Evolutionary conservation across 1,139 yeast genomes (phyloP).

Genomic region (Kodamaea plutei): DNA sequence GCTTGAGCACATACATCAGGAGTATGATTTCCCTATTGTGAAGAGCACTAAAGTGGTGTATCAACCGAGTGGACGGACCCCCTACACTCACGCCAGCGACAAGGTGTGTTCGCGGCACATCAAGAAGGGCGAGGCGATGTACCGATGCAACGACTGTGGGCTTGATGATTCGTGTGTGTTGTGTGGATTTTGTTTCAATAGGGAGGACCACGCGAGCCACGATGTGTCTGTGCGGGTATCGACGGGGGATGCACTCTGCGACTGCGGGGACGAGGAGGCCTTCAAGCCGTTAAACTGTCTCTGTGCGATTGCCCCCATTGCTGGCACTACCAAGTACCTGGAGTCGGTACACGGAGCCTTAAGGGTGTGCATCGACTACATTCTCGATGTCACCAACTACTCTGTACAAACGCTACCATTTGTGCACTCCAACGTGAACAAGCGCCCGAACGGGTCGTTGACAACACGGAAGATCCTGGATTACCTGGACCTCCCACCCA

Average conservation of each 20-base stretch:
- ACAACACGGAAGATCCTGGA: constrained; percentile 26
- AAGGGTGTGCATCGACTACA: constrained; percentile 40
- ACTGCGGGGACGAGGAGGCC: constrained; percentile 88
- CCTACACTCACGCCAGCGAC: constrained; percentile 34
- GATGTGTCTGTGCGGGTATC: constrained; percentile 53
- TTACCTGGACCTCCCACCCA: constrained; percentile 25
- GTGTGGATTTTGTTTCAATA: constrained; percentile 66
- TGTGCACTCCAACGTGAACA: constrained; percentile 26
- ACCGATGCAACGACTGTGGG: constrained; percentile 63
- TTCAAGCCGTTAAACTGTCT: constrained; percentile 60
- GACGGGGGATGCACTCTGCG: constrained; percentile 64
- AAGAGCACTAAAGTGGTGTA: background rate
- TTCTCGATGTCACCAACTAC: constrained; percentile 43
- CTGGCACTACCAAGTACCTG: constrained; percentile 8
- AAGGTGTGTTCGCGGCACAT: constrained; percentile 65
- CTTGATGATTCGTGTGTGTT: constrained; percentile 72
- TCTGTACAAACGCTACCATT: constrained; percentile 34
- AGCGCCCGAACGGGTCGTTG: constrained; percentile 11
- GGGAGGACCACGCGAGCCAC: constrained; percentile 62
- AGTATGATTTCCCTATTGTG: constrained; percentile 3
- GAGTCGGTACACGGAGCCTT: constrained; percentile 28
- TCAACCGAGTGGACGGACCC: constrained; percentile 1
- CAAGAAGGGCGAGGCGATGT: constrained; percentile 57
- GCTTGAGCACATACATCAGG: constrained; percentile 1
- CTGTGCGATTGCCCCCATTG: constrained; percentile 17